phyloP scores from a whole-genome alignment of 495 filamentous ascomycete species.

The Penicillium mononematosum region DNA sequence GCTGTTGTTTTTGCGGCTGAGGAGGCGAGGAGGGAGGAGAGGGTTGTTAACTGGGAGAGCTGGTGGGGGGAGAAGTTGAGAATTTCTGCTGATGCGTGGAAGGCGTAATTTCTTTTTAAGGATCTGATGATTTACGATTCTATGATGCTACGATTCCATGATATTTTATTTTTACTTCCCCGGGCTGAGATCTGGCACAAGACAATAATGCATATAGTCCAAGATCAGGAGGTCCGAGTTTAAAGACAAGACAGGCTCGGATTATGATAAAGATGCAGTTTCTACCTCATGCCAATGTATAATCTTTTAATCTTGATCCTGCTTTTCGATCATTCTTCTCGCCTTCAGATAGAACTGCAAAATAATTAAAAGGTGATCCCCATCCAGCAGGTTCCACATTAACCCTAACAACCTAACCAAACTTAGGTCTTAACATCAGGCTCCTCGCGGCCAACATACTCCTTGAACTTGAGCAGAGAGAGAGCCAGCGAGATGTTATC shows the following conservation, averaged over 20 bases:
- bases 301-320: slow-evolving; percentile 12
- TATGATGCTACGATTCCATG: slow-evolving; percentile 13
- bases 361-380: slow-evolving; percentile 26
- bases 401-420: slow-evolving; percentile 3
- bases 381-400: slow-evolving; percentile 32
- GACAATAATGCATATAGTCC: background rate
- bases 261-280: slow-evolving; percentile 6
- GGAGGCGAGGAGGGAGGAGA: slow-evolving; percentile 68
- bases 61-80: slow-evolving; percentile 69
- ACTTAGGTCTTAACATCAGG: slow-evolving; percentile 90
- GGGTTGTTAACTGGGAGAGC: slow-evolving; percentile 69
- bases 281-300: slow-evolving; percentile 11
- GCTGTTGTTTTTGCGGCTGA: slow-evolving; percentile 94
- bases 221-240: too few species aligned
- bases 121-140: slow-evolving; percentile 7
- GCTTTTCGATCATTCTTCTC: slow-evolving; percentile 21
- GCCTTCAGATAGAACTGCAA: slow-evolving; percentile 8
- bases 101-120: background rate
- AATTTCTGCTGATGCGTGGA: slow-evolving; percentile 17
- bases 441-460: slow-evolving; percentile 83
- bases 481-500: slow-evolving; percentile 82
- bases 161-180: background rate
- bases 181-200: background rate
- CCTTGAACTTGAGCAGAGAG: slow-evolving; percentile 81
- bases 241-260: background rate